Base-by-base conservation (phyloP, 805 yeast genomes). In the Priceomyces haplophilus region DNA sequence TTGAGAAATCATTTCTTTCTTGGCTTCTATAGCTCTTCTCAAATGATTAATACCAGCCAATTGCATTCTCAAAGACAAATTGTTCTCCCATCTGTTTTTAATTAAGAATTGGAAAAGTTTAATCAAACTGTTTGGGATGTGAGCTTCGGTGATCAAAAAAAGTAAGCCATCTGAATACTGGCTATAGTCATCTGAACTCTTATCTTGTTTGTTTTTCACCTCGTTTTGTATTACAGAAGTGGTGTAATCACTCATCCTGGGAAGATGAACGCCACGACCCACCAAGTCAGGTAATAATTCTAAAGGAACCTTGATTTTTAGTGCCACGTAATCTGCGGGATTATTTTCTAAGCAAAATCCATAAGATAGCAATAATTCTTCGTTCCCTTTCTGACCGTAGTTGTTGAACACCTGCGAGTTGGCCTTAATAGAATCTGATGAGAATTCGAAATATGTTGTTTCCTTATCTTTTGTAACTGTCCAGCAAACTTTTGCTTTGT, bases 321-420 rank as follows among this genome's bases (percentile, higher is more conserved):
- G 69, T 12, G 80, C 80, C 1, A 82, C 65, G 3, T 67, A 55
- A 48, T 86, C 91, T 27, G 79, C 79, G 7, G 65, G 64, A 51
- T 85, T 85, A 37, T 75, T 62, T 13, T 73, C 73, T 2, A 81
- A 38, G 7, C 80, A 75, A 61, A 90, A 90, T 0, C 97, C 97
- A 59, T 90, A 90, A 0, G 84, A 89, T 51, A 89, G 64, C 4
- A 90, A 61, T 20, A 89, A 61, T 49, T 88, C 96, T 49, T 86
- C 95, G 55, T 88, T 89, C 0, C 93, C 85, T 60, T 88, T 89
- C 41, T 85, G 80, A 2, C 97, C 97, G 61, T 90, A 89, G 61
- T 87, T 86, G 58, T 89, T 89, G 62, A 64, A 86, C 1, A 90
- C 47, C 56, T 88, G 84, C 2, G 63, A 58, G 1, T 76, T 76